phyloP scores from a whole-genome alignment of 1,284 basidiomycete species.

The Pulveroboletus sp. region DNA sequence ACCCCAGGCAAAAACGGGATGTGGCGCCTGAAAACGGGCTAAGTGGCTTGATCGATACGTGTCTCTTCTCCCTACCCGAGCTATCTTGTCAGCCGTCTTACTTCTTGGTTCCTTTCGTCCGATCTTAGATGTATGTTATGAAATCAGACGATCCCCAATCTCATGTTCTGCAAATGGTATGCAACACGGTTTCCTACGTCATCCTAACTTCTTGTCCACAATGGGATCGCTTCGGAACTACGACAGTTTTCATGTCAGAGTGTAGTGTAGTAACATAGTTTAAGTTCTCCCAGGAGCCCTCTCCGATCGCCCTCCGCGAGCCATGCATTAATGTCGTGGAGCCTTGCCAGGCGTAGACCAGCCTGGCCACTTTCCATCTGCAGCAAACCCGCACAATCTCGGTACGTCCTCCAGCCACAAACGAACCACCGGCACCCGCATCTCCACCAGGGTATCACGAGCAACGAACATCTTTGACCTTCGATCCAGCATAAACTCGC shows the following conservation, averaged over 20 bases:
- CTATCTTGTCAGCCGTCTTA: neutral
- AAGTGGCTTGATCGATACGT: neutral
- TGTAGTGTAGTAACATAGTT: neutral
- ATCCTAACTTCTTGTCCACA: neutral
- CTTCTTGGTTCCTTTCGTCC: neutral
- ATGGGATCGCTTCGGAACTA: neutral
- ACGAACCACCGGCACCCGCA: constrained; percentile 13
- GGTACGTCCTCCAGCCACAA: constrained; percentile 27
- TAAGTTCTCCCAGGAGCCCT: neutral
- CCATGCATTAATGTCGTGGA: neutral
- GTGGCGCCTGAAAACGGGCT: constrained; percentile 33
- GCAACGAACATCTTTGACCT: constrained; percentile 22
- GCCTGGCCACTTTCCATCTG: constrained; percentile 23
- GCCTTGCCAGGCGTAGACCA: constrained; percentile 23
- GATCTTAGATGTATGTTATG: neutral
- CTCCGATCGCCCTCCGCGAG: neutral
- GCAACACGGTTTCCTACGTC: neutral
- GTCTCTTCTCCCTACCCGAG: neutral
- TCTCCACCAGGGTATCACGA: neutral
- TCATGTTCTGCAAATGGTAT: constrained; percentile 5
- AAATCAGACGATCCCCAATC: neutral
- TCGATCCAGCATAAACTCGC: constrained; percentile 28
- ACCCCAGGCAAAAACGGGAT: constrained; percentile 36
- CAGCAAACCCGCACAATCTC: constrained; percentile 24
- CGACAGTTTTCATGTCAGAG: neutral